Evolutionary conservation across 2,329 filamentous ascomycete species (phyloP), one percentile per base, ranked within the genome.

Genomic region (Pestalotiopsis sp.): DNA sequence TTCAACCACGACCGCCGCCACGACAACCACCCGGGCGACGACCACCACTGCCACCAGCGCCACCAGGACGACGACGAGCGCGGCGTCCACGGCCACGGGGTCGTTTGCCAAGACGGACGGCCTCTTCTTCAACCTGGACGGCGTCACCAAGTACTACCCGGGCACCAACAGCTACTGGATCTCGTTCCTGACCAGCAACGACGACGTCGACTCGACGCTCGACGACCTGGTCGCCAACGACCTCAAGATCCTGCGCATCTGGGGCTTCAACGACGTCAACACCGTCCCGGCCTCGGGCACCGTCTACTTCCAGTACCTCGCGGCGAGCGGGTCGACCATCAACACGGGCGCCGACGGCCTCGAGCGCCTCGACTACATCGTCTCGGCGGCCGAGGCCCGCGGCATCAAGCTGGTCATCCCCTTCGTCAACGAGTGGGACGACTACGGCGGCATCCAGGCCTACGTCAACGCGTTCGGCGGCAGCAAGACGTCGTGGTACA

Each of bases 341-440:
- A 91, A 92, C 78, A 90, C 85, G 0, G 90, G 89, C 2, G 73
- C 84, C 45, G 81, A 91, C 75, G 90, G 90, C 17, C 85, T 92
- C 9, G 84, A 90, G 76, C 85, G 89, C 14, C 85, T 92, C 2
- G 90, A 92, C 74, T 87, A 87, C 66, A 89, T 92, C 1, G 89
- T 92, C 66, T 76, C 83, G 52, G 81, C 86, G 0, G 90, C 90
- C 4, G 89, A 90, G 76, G 81, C 82, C 67, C 82, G 86, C 67
- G 87, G 86, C 4, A 82, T 92, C 72, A 90, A 90, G 76, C 80
- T 92, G 4, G 90, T 92, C 70, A 86, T 90, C 75, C 86, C 88
- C 72, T 88, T 91, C 58, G 88, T 92, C 67, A 92, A 92, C 80
- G 89, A 92, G 79, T 93, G 90, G 90, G 82, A 82, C 61, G 91